Evolutionary conservation across 257 asterid species (phyloP).

Genomic region (Ophiorrhiza pumila): DNA sequence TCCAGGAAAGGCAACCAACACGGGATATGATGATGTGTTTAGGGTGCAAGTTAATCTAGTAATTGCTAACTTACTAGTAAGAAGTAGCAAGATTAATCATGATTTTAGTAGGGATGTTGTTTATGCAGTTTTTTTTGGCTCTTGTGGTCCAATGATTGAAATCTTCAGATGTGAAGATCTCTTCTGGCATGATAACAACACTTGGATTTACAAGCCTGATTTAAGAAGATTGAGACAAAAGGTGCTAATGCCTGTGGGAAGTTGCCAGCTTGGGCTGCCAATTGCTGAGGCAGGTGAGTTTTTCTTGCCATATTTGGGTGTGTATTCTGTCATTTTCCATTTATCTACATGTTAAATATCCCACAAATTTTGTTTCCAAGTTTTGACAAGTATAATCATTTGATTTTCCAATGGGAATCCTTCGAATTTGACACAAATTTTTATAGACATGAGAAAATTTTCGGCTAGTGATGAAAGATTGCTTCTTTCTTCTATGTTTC

Average conservation of each 20-base stretch:
- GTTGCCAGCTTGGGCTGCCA: constrained; percentile 37
- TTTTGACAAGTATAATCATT: neutral
- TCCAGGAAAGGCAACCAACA: constrained; percentile 4
- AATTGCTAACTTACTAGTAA: constrained; percentile 36
- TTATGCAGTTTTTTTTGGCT: constrained; percentile 30
- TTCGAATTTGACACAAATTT: no score
- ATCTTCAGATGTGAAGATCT: constrained; percentile 48
- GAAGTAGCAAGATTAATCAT: constrained; percentile 14
- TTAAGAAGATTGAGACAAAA: constrained; percentile 32
- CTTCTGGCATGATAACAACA: constrained; percentile 34
- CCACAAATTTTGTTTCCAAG: neutral
- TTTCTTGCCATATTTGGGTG: neutral
- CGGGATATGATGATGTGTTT: constrained; percentile 21
- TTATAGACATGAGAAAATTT: neutral
- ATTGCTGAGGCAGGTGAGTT: constrained; percentile 28
- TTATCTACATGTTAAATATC: neutral
- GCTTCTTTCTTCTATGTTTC: neutral
- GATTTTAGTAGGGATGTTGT: constrained; percentile 5
- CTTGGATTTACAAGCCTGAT: constrained; percentile 42
- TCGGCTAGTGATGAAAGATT: no score
- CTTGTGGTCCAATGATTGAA: constrained; percentile 41
- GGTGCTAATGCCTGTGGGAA: constrained; percentile 35
- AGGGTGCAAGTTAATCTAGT: constrained; percentile 43
- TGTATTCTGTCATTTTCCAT: neutral
- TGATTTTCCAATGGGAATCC: no score